Evolutionary conservation across 2,329 filamentous ascomycete genomes (phyloP).

Genomic region (Aspergillus hortae): DNA sequence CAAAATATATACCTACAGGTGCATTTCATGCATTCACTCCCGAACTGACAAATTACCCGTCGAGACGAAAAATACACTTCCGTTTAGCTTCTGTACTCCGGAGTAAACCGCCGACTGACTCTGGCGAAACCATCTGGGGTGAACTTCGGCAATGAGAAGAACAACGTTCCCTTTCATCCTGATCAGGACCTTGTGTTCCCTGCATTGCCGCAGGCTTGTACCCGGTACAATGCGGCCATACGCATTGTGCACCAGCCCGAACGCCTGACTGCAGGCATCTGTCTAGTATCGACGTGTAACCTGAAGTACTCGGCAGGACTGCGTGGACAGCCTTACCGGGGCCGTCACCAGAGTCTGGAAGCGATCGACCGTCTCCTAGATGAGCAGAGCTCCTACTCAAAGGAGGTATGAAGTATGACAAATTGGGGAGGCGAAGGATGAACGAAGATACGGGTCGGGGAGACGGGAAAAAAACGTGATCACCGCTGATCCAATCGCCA

Average conservation of each 20-base stretch:
- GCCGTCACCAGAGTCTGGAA: slow-evolving; percentile 1
- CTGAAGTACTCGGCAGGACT: slow-evolving; percentile 6
- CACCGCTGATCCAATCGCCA: slow-evolving; percentile 12
- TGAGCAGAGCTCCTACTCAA: not conserved
- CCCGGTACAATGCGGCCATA: not conserved
- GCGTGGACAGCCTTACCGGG: slow-evolving; percentile 20
- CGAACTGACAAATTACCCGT: no score
- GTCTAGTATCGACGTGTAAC: not conserved
- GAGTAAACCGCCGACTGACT: not conserved
- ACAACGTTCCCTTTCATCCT: no score
- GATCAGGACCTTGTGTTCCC: not conserved
- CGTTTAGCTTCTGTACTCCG: no score
- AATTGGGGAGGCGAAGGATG: not conserved
- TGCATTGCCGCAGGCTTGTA: not conserved
- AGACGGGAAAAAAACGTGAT: slow-evolving; percentile 15
- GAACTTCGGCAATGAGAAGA: no score
- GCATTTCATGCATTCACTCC: no score
- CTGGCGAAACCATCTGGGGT: not conserved
- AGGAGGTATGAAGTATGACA: not conserved
- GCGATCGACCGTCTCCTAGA: not conserved
- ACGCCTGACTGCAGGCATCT: not conserved
- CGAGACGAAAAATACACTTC: no score
- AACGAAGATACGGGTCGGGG: slow-evolving; percentile 3
- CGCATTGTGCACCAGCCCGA: not conserved
- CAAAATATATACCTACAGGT: no score